These are phyloP conservation scores for Beauveria varroae DNA, from an alignment of 2,329 filamentous ascomycete species.

Conservation along the genomic window DNA sequence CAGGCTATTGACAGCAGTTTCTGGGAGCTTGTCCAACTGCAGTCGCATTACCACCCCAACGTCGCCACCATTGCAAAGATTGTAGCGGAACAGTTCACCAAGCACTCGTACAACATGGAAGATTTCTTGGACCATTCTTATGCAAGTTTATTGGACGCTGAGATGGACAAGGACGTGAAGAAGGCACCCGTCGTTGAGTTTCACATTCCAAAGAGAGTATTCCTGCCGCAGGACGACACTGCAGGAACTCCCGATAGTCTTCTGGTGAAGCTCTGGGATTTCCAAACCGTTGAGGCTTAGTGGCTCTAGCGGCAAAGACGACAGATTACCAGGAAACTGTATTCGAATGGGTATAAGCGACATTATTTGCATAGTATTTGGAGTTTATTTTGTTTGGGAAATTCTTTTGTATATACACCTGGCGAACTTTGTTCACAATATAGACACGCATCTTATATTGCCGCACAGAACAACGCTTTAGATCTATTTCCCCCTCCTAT, in stretches of 20 bases:
- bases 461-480: not conserved
- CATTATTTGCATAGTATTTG: slow-evolving; percentile 3
- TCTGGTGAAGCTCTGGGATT: slow-evolving; percentile 55
- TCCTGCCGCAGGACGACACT: slow-evolving; percentile 45
- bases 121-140: slow-evolving; percentile 97
- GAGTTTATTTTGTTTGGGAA: slow-evolving; percentile 1
- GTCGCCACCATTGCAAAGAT: slow-evolving; percentile 91
- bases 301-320: not conserved
- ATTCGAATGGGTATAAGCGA: slow-evolving; percentile 3
- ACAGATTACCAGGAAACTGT: not conserved
- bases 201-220: slow-evolving; percentile 83
- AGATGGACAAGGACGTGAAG: slow-evolving; percentile 75
- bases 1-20: slow-evolving; percentile 83
- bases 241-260: slow-evolving; percentile 45
- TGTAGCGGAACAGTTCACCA: slow-evolving; percentile 93
- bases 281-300: slow-evolving; percentile 23
- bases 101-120: slow-evolving; percentile 88
- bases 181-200: slow-evolving; percentile 86
- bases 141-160: slow-evolving; percentile 71
- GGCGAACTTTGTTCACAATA: not conserved
- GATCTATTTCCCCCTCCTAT: not conserved
- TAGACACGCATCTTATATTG: not conserved
- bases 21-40: slow-evolving; percentile 89
- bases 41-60: slow-evolving; percentile 93
- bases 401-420: slow-evolving; percentile 7